A percentile compares a stretch with the other conserved stretches of the same genome.
Evolutionary conservation across 192 early-diverging fungal species (phyloP).

Genomic region (Coemansia sp.): DNA sequence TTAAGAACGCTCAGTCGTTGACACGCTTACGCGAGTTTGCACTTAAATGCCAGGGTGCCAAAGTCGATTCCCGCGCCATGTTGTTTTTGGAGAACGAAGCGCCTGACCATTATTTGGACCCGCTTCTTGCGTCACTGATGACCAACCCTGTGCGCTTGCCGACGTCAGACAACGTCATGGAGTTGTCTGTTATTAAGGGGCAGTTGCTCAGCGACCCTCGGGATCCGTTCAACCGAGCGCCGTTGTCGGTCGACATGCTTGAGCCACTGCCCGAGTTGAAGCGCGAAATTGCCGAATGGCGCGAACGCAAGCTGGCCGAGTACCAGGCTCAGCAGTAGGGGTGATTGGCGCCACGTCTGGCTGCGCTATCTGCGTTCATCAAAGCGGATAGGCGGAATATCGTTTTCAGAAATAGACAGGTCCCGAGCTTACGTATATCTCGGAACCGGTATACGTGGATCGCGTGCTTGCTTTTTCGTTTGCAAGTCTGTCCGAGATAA

Average conservation of each 20-base stretch:
- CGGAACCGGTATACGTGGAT: no score
- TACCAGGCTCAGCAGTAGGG: slow-evolving; percentile 4
- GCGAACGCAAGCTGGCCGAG: slow-evolving; percentile 28
- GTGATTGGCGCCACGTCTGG: neutral
- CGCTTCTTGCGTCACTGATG: slow-evolving; percentile 82
- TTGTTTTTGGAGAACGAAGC: slow-evolving; percentile 80
- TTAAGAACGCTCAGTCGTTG: slow-evolving; percentile 68
- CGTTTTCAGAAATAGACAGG: no score
- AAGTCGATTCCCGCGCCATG: slow-evolving; percentile 59
- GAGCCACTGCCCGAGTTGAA: slow-evolving; percentile 69
- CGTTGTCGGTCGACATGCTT: slow-evolving; percentile 82
- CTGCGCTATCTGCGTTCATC: no score
- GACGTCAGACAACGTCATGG: slow-evolving; percentile 74
- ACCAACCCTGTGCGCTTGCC: slow-evolving; percentile 92
- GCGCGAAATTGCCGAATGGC: slow-evolving; percentile 39
- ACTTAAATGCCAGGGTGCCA: slow-evolving; percentile 65
- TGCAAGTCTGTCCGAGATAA: neutral
- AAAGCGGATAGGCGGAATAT: no score
- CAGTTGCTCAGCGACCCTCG: slow-evolving; percentile 82
- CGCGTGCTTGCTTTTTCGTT: no score
- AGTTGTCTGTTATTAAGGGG: slow-evolving; percentile 82
- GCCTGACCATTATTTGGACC: slow-evolving; percentile 91
- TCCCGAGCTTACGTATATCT: no score
- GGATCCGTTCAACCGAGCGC: slow-evolving; percentile 94
- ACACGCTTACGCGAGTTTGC: slow-evolving; percentile 65